These are phyloP conservation scores for Elsinoe arachidis DNA, from an alignment of 2,329 filamentous ascomycete species.

Conservation along the genomic window DNA sequence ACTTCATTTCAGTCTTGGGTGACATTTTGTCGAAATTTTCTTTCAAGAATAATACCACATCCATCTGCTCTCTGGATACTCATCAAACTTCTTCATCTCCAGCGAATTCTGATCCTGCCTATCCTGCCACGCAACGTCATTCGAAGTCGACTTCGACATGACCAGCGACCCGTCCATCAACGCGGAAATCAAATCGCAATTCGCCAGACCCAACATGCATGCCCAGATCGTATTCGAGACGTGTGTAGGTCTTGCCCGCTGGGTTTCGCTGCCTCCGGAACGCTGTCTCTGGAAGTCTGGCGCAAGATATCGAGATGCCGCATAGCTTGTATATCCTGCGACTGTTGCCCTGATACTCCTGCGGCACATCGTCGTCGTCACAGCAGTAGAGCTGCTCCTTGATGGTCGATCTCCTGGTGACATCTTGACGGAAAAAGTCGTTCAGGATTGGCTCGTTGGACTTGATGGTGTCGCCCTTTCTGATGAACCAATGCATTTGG, in stretches of 20 bases:
- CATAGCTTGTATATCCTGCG: slow-evolving; percentile 56
- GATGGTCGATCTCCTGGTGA: neutral
- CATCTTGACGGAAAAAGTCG: neutral
- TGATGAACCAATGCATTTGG: slow-evolving; percentile 77
- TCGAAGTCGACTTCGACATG: slow-evolving; percentile 71
- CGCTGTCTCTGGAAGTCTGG: slow-evolving; percentile 61
- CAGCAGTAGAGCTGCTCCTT: neutral
- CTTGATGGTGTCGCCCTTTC: neutral
- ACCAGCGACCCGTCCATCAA: slow-evolving; percentile 69
- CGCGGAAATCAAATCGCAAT: slow-evolving; percentile 67
- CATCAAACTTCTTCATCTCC: too few species aligned
- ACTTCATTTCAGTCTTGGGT: too few species aligned
- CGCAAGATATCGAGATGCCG: slow-evolving; percentile 69
- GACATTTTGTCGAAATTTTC: too few species aligned
- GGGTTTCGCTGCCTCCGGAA: slow-evolving; percentile 71
- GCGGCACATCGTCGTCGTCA: neutral
- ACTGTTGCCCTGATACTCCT: neutral
- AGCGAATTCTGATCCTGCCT: too few species aligned
- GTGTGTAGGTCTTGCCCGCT: slow-evolving; percentile 69
- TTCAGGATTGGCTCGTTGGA: neutral
- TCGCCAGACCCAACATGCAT: slow-evolving; percentile 75
- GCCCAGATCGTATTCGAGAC: slow-evolving; percentile 71
- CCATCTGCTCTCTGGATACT: too few species aligned
- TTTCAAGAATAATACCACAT: too few species aligned
- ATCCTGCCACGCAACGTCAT: too few species aligned